Conservation (phyloP, 306 rosid genomes). For the Alnus glutinosa region DNA sequence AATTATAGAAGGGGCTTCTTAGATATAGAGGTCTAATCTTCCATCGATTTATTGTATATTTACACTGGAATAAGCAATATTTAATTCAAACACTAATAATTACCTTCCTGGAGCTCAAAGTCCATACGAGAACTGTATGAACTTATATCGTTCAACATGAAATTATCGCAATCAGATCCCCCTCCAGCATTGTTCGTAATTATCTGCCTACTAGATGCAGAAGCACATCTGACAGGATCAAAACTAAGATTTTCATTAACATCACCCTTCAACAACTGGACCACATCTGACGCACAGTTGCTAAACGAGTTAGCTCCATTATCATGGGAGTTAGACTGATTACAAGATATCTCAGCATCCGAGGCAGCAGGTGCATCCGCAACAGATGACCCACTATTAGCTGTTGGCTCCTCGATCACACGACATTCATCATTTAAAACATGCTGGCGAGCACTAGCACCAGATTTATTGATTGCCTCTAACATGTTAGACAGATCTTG, state of each 20-base stretch:
- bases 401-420: constrained; percentile 44
- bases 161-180: constrained; percentile 30
- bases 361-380: constrained; percentile 24
- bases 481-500: constrained; percentile 28
- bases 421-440: constrained; percentile 46
- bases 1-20: neutral
- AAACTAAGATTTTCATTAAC: constrained; percentile 24
- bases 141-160: constrained; percentile 28
- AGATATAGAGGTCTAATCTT: neutral
- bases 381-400: constrained; percentile 20
- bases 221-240: constrained; percentile 32
- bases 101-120: constrained; percentile 45
- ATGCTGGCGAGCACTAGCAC: constrained; percentile 25
- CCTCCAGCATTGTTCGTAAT: constrained; percentile 20
- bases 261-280: constrained; percentile 32
- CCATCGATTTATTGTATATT: no score
- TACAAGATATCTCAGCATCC: constrained; percentile 28
- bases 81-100: constrained; percentile 10
- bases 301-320: constrained; percentile 31
- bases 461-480: constrained; percentile 8
- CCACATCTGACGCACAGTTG: constrained; percentile 35
- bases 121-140: constrained; percentile 23
- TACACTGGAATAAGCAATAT: neutral
- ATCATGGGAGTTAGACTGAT: constrained; percentile 24
- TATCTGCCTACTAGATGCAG: constrained; percentile 32